A percentile compares a stretch with the other conserved stretches of the same genome.
Conservation (phyloP, 805 yeast genomes). For the Saturnispora zaruensis region DNA sequence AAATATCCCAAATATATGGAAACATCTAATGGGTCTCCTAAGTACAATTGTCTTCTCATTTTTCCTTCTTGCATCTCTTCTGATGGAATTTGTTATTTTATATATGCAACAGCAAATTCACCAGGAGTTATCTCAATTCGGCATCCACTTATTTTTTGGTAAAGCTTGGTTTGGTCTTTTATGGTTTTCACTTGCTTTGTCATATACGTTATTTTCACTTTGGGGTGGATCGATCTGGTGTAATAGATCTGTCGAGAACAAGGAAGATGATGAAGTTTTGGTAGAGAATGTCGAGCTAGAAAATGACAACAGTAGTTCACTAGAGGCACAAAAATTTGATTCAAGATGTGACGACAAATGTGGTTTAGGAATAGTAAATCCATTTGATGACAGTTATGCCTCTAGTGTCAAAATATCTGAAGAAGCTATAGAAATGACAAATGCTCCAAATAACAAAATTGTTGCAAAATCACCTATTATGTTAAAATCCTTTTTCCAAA, state of each 20-base stretch:
- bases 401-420: background rate
- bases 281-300: background rate
- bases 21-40: conserved; percentile 31
- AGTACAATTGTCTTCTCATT: background rate
- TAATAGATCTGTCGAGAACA: conserved; percentile 32
- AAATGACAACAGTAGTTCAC: conserved; percentile 7
- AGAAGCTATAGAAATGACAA: background rate
- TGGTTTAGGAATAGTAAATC: background rate
- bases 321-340: background rate
- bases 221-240: conserved; percentile 48
- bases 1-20: conserved; percentile 25
- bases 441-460: background rate
- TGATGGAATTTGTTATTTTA: conserved; percentile 25
- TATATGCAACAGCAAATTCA: conserved; percentile 24
- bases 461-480: conserved; percentile 4
- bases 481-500: conserved; percentile 1
- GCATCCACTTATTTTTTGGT: conserved; percentile 38
- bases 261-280: background rate
- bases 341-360: background rate
- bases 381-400: background rate
- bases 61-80: conserved; percentile 22
- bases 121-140: conserved; percentile 36
- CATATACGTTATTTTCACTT: conserved; percentile 12
- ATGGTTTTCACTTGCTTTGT: conserved; percentile 33
- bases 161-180: conserved; percentile 29